Evolutionary conservation across 75 land plant genomes (phyloP), one percentile per base, ranked within the genome.

Genomic region (Chamaecyparis obtusa): DNA sequence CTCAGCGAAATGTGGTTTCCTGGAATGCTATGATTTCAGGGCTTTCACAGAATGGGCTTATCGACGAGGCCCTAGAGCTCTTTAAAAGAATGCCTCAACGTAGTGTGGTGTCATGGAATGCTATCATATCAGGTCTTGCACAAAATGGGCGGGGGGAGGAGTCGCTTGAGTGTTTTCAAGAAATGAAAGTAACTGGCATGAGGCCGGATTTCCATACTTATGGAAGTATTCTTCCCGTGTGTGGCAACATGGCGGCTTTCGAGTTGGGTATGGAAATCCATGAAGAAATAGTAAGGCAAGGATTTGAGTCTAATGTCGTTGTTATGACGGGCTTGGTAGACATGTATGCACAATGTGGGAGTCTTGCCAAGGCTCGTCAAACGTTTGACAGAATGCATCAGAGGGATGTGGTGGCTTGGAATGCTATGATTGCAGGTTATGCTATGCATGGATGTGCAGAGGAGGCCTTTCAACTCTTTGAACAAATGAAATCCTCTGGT

Each of bases 1-100:
- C 56, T 35, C 76, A 11, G 39, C 91, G 91, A 15, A 87, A 89
- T 86, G 51, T 89, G 80, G 87, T 90, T 75, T 87, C 93, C 16
- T 92, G 93, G 93, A 92, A 90, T 87, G 90, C 91, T 44, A 88
- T 88, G 82, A 86, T 92, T 84, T 87, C 90, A 33, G 91, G 90
- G 17, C 86, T 87, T 74, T 78, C 91, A 7, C 93, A 90, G 81
- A 89, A 89, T 89, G 90, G 91, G 8, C 76, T 74, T 5, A 14
- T 39, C 27, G 84, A 83, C 10, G 13, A 83, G 54, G 84, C 84
- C 27, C 17, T 83, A 83, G 33, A 44, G 35, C 32, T 83, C 5
- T 83, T 83, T 48, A 33, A 48, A 4, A 48, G 4, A 39, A 44
- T 83, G 84, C 83, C 86, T 27, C 44, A 41, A 19, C 41, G 46